A percentile compares a stretch with the other conserved stretches of the same genome.
Conservation (phyloP, 2,329 filamentous ascomycete species). For the Purpureocillium takamizusanense region DNA sequence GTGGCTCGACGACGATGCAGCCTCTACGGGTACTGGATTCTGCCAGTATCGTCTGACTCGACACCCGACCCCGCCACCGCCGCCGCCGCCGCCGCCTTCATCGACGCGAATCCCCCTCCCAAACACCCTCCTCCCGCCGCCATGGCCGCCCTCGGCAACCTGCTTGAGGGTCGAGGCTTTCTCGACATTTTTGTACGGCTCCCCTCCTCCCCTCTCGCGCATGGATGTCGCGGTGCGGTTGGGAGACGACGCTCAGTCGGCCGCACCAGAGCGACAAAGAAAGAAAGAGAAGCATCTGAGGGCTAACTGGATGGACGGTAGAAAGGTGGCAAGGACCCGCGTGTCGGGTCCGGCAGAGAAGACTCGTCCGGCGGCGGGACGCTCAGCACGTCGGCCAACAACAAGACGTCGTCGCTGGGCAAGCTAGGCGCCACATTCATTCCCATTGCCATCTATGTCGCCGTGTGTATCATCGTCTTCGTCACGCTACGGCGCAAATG, state of each 20-base stretch:
- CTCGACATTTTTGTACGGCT: conserved; percentile 5
- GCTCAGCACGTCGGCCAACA: conserved; percentile 19
- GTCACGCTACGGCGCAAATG: conserved; percentile 35
- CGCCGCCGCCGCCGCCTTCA: not conserved
- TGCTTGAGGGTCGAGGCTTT: conserved; percentile 2
- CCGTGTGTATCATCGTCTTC: conserved; percentile 41
- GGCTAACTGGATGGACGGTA: not conserved
- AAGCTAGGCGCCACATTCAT: conserved; percentile 41
- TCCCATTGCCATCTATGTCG: conserved; percentile 42
- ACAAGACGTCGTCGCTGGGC: conserved; percentile 23
- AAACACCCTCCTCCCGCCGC: not conserved
- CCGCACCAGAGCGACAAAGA: too few species aligned
- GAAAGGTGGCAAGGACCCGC: conserved; percentile 15
- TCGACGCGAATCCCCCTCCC: too few species aligned
- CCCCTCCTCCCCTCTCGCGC: too few species aligned
- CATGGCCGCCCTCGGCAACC: not conserved
- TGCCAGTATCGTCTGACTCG: conserved; percentile 1
- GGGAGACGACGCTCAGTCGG: too few species aligned
- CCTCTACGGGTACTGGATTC: not conserved
- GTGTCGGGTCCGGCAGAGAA: conserved; percentile 24
- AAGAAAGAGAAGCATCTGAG: too few species aligned
- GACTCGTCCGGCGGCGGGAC: conserved; percentile 23
- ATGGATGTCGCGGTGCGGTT: too few species aligned
- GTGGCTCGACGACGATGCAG: conserved; percentile 3
- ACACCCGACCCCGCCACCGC: not conserved